Evolutionary conservation across 495 filamentous ascomycete species (phyloP).

Genomic region (Tuber calosporum): DNA sequence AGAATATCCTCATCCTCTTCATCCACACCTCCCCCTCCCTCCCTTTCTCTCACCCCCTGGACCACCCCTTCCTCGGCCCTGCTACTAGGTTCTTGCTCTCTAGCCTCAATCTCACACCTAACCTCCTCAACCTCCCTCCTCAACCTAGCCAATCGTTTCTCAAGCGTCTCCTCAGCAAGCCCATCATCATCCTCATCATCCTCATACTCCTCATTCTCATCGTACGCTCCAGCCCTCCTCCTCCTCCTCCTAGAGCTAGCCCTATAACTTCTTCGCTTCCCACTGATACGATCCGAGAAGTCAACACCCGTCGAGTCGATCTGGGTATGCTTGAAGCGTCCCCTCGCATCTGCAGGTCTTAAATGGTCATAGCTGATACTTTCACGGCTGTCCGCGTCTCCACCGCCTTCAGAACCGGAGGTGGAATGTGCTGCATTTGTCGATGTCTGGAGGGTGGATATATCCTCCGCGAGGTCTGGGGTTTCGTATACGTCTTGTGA

Average conservation of each 20-base stretch:
- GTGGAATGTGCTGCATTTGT: conserved; percentile 60
- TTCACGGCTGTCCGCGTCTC: conserved; percentile 47
- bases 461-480: conserved; percentile 80
- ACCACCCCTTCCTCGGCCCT: conserved; percentile 37
- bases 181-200: conserved; percentile 38
- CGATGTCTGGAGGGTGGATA: conserved; percentile 71
- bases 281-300: conserved; percentile 72
- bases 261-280: conserved; percentile 73
- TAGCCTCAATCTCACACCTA: conserved; percentile 57
- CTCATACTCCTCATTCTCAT: conserved; percentile 51
- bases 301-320: conserved; percentile 68
- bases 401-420: conserved; percentile 53
- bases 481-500: conserved; percentile 95
- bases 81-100: conserved; percentile 42
- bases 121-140: conserved; percentile 72
- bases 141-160: conserved; percentile 68
- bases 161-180: conserved; percentile 39
- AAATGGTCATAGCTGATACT: conserved; percentile 66
- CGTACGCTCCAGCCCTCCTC: conserved; percentile 53
- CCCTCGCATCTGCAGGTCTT: conserved; percentile 68
- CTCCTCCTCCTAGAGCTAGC: conserved; percentile 60
- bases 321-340: conserved; percentile 64
- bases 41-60: conserved; percentile 20
- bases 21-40: conserved; percentile 27
- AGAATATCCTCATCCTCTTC: conserved; percentile 13